phyloP scores from a whole-genome alignment of 2,329 filamentous ascomycete genomes.

The Mycosphaerelloides madeirae region DNA sequence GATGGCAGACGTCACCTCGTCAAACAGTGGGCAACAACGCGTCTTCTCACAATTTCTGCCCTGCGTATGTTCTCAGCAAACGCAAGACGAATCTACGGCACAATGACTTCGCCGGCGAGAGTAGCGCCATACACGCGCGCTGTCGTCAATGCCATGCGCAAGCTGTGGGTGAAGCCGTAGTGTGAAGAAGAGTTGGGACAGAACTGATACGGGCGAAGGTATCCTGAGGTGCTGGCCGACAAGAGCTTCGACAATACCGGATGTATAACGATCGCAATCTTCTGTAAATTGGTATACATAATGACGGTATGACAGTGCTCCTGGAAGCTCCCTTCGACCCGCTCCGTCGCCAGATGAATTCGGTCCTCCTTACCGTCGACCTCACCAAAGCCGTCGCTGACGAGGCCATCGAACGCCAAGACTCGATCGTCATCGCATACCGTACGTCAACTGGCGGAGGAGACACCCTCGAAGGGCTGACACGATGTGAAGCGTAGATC shows the following conservation, averaged over 20 bases:
- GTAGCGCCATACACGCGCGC: conserved; percentile 59
- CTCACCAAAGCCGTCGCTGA: conserved; percentile 83
- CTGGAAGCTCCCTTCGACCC: conserved; percentile 63
- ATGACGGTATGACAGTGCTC: conserved; percentile 48
- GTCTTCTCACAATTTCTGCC: background rate
- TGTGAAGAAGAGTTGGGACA: background rate
- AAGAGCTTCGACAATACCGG: conserved; percentile 96
- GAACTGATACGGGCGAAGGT: conserved; percentile 50
- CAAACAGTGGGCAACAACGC: no score
- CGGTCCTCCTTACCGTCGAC: conserved; percentile 80
- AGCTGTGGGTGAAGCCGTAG: conserved; percentile 56
- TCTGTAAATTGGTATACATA: background rate
- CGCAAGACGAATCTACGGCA: conserved; percentile 22
- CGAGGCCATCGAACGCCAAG: conserved; percentile 74
- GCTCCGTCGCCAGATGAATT: conserved; percentile 55
- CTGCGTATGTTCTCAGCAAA: conserved; percentile 9
- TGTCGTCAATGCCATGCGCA: conserved; percentile 74
- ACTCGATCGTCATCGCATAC: conserved; percentile 81
- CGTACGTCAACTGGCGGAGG: conserved; percentile 52
- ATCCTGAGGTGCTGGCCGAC: conserved; percentile 84
- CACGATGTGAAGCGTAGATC: conserved; percentile 56
- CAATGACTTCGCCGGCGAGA: conserved; percentile 38
- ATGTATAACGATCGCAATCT: conserved; percentile 33
- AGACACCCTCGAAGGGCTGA: conserved; percentile 19
- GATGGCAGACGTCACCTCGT: background rate